Evolutionary conservation across 2,329 filamentous ascomycete genomes (phyloP).

Genomic region (Phoma herbarum): DNA sequence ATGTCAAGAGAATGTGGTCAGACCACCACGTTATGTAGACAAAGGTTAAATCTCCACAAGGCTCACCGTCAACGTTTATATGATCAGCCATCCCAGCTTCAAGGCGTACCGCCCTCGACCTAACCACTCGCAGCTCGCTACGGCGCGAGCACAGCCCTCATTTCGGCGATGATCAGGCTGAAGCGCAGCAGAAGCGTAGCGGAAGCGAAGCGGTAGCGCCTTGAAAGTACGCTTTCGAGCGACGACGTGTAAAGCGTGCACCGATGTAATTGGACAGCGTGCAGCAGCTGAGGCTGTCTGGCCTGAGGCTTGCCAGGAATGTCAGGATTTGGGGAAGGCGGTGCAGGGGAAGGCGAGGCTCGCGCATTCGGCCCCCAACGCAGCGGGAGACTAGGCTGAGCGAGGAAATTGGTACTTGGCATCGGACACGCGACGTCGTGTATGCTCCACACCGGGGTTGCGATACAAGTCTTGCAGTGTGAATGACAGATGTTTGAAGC

Average conservation of each 20-base stretch:
- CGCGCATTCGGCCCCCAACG: slow-evolving; percentile 13
- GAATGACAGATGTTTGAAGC: background rate
- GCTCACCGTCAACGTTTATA: slow-evolving; percentile 18
- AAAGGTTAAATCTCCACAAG: slow-evolving; percentile 14
- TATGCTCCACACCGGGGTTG: too few relatives aligned
- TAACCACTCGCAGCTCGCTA: slow-evolving; percentile 12
- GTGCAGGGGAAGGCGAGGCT: slow-evolving; percentile 37
- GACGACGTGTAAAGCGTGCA: slow-evolving; percentile 3
- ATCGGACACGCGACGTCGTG: background rate
- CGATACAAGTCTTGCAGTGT: slow-evolving; percentile 1
- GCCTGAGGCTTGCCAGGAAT: slow-evolving; percentile 4
- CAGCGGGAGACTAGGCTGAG: slow-evolving; percentile 6
- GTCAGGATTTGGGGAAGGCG: background rate
- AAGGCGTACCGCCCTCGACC: slow-evolving; percentile 29
- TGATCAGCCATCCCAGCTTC: slow-evolving; percentile 1
- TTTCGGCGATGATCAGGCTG: slow-evolving; percentile 22
- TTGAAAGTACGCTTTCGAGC: too few relatives aligned
- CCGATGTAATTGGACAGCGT: background rate
- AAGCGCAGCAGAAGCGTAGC: background rate
- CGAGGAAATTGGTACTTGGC: slow-evolving; percentile 13
- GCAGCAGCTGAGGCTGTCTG: background rate
- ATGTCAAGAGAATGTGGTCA: background rate
- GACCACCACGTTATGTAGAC: slow-evolving; percentile 1
- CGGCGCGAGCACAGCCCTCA: slow-evolving; percentile 31
- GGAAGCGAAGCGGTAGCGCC: too few relatives aligned